These are phyloP conservation scores for Citrullus amarus DNA, from an alignment of 306 rosid genomes.

Conservation along the genomic window DNA sequence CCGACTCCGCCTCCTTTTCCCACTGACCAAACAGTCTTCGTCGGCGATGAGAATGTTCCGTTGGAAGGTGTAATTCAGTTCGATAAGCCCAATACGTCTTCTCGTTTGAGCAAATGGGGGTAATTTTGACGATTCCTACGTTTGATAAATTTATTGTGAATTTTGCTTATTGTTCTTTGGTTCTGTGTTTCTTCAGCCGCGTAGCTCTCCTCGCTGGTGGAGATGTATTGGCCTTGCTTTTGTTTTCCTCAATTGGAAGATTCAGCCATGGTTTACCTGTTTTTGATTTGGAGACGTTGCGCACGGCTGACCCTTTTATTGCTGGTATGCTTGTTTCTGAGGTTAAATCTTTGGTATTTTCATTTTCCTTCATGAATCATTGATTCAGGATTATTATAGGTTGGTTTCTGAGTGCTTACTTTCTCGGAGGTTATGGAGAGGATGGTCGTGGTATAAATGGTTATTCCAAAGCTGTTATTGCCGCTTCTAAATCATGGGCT, in stretches of 20 bases:
- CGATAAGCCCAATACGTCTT: slow-evolving; percentile 50
- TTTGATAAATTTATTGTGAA: not conserved
- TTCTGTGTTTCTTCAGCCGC: slow-evolving; percentile 32
- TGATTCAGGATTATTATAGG: slow-evolving; percentile 32
- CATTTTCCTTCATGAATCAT: not conserved
- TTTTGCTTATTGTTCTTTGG: slow-evolving; percentile 5
- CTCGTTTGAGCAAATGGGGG: slow-evolving; percentile 85
- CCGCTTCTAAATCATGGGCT: slow-evolving; percentile 82
- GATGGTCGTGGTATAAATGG: slow-evolving; percentile 93
- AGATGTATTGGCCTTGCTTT: slow-evolving; percentile 75
- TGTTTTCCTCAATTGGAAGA: slow-evolving; percentile 82
- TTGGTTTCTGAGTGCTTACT: slow-evolving; percentile 90
- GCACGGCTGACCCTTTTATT: slow-evolving; percentile 86
- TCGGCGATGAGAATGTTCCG: slow-evolving; percentile 55
- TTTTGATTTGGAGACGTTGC: slow-evolving; percentile 61
- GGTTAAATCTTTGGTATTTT: not conserved
- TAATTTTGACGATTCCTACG: slow-evolving; percentile 6
- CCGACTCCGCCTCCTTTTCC: slow-evolving; percentile 19
- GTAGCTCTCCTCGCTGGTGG: slow-evolving; percentile 79
- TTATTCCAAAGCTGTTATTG: slow-evolving; percentile 50
- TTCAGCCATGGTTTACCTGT: slow-evolving; percentile 71
- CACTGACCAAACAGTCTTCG: slow-evolving; percentile 47
- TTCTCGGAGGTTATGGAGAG: slow-evolving; percentile 81
- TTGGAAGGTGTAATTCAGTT: slow-evolving; percentile 93
- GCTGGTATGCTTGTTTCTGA: slow-evolving; percentile 47